A percentile compares a stretch with the other conserved stretches of the same genome.
Evolutionary conservation across 1,284 basidiomycete species (phyloP).

Genomic region (Xerocomus amazonicus): DNA sequence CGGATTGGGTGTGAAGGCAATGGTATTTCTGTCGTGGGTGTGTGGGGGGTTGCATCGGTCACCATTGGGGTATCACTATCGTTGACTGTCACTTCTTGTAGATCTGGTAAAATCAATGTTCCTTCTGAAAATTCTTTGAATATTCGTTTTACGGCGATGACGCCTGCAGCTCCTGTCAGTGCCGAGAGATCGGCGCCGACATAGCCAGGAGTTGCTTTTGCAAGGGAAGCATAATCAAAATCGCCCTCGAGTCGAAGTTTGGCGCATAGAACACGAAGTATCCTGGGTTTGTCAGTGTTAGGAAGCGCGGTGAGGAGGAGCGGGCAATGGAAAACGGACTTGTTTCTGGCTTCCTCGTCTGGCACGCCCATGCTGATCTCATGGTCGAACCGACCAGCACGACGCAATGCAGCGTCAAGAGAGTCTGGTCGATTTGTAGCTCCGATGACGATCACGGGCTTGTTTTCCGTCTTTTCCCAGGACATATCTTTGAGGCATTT

Average conservation of each 20-base stretch:
- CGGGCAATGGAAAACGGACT: constrained; percentile 53
- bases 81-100: constrained; percentile 12
- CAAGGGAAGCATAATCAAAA: constrained; percentile 79
- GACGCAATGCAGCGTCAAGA: constrained; percentile 86
- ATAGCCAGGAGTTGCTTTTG: constrained; percentile 94
- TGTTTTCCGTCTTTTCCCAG: constrained; percentile 88
- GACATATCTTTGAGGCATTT: constrained; percentile 61
- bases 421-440: constrained; percentile 96
- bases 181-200: constrained; percentile 94
- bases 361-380: constrained; percentile 98
- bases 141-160: constrained; percentile 95
- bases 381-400: constrained; percentile 95
- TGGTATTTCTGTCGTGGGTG: constrained; percentile 14
- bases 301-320: background rate
- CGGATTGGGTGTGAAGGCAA: too few relatives aligned
- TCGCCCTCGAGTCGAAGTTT: constrained; percentile 77
- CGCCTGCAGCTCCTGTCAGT: constrained; percentile 89
- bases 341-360: constrained; percentile 84
- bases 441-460: constrained; percentile 92
- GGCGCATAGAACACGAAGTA: constrained; percentile 74
- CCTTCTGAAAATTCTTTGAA: constrained; percentile 82
- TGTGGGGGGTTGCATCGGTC: constrained; percentile 45
- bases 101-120: constrained; percentile 52
- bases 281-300: constrained; percentile 43
- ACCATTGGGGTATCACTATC: constrained; percentile 46